phyloP scores from a whole-genome alignment of 768 basidiomycete genomes.

The Dioszegia hungarica region DNA sequence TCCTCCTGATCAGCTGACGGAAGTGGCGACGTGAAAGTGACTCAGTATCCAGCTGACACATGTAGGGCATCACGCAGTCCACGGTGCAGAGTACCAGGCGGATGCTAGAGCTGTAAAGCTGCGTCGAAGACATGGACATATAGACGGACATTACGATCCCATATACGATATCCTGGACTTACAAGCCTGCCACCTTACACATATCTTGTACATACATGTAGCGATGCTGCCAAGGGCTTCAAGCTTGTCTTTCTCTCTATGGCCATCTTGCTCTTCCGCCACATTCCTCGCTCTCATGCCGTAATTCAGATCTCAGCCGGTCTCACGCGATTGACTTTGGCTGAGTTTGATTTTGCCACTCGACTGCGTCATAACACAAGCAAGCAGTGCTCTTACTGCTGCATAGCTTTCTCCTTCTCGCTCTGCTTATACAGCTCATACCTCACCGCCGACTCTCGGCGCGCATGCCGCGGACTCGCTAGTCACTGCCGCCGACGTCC shows the following conservation, averaged over 20 bases:
- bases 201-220: background rate
- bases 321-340: constrained; percentile 1
- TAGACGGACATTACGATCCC: background rate
- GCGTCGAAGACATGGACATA: too few species aligned
- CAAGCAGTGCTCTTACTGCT: background rate
- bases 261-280: background rate
- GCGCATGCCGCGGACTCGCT: too few species aligned
- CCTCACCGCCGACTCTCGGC: too few species aligned
- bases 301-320: background rate
- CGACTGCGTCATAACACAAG: background rate
- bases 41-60: too few species aligned
- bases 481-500: too few species aligned
- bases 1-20: background rate
- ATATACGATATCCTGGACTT: too few species aligned
- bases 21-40: background rate
- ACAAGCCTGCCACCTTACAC: too few species aligned
- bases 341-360: constrained; percentile 2
- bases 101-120: constrained; percentile 7
- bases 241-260: too few species aligned
- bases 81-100: constrained; percentile 3
- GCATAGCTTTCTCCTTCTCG: constrained; percentile 9
- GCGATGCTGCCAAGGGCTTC: too few species aligned
- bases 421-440: too few species aligned
- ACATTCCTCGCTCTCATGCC: background rate
- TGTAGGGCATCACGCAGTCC: background rate